phyloP scores from a whole-genome alignment of 2,329 filamentous ascomycete species.

The Didymella glomerata region DNA sequence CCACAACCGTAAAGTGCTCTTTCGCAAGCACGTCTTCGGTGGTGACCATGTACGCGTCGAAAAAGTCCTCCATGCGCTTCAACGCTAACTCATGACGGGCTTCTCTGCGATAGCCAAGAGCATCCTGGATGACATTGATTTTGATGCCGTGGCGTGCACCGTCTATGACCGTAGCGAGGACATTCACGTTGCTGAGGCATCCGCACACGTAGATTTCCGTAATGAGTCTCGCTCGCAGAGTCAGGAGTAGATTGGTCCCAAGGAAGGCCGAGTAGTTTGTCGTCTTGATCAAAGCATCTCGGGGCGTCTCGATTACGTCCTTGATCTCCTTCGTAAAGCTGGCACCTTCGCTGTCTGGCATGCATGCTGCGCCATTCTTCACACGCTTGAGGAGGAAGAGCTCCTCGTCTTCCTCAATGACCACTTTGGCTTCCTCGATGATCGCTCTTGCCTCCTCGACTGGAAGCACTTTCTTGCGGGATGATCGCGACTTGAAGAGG shows the following conservation, averaged over 20 bases:
- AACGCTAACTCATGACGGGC: constrained; percentile 75
- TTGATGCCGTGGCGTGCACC: constrained; percentile 85
- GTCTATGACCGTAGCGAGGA: constrained; percentile 91
- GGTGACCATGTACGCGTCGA: constrained; percentile 73
- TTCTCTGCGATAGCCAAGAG: constrained; percentile 79
- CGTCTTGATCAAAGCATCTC: constrained; percentile 69
- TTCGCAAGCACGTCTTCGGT: constrained; percentile 66
- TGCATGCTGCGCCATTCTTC: constrained; percentile 53
- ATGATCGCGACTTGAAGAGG: constrained; percentile 49
- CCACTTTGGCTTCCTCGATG: constrained; percentile 38
- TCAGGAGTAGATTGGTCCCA: constrained; percentile 74
- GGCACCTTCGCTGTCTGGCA: constrained; percentile 56
- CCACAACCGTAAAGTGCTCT: constrained; percentile 22
- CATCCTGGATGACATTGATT: constrained; percentile 89
- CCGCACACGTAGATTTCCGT: constrained; percentile 92
- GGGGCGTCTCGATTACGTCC: constrained; percentile 57
- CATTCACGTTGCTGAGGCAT: constrained; percentile 83
- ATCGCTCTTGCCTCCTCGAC: constrained; percentile 40
- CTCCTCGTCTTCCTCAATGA: constrained; percentile 55
- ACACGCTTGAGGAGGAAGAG: constrained; percentile 54
- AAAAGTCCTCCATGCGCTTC: constrained; percentile 74
- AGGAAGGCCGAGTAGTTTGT: constrained; percentile 89
- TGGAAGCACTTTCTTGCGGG: constrained; percentile 39
- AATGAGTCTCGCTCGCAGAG: constrained; percentile 84
- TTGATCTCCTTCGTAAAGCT: constrained; percentile 61